These are phyloP conservation scores for Dioscorea zingiberensis DNA, from an alignment of 106 monocot species.

Conservation along the genomic window DNA sequence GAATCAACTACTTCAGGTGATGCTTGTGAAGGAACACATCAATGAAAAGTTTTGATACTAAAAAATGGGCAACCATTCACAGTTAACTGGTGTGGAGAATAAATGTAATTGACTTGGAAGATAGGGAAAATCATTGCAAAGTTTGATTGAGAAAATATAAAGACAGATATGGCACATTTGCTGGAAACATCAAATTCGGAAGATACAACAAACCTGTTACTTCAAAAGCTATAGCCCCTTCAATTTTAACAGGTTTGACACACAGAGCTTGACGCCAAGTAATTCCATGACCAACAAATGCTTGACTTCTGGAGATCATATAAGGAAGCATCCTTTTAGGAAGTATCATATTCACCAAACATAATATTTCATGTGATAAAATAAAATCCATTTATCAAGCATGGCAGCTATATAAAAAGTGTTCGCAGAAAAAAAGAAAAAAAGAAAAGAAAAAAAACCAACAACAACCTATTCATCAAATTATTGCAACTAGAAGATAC, in stretches of 20 bases:
- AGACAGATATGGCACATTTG: neutral
- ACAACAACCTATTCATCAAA: too few species aligned
- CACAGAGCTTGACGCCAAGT: conserved; percentile 62
- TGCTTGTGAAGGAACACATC: neutral
- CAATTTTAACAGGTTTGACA: conserved; percentile 56
- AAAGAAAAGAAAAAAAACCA: too few species aligned
- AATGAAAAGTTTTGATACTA: neutral
- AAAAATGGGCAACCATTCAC: neutral
- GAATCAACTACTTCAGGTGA: neutral
- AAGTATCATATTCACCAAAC: too few species aligned
- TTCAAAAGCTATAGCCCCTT: conserved; percentile 77
- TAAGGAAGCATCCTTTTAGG: too few species aligned
- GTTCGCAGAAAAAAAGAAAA: too few species aligned
- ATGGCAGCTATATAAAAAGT: too few species aligned
- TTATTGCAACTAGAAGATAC: too few species aligned
- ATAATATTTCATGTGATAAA: too few species aligned
- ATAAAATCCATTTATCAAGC: too few species aligned
- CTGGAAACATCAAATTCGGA: neutral
- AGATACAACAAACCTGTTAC: conserved; percentile 55
- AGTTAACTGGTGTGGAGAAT: neutral
- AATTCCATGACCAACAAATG: conserved; percentile 75
- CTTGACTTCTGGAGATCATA: conserved; percentile 70
- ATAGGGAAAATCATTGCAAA: neutral
- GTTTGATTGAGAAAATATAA: neutral
- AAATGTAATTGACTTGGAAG: neutral